Percentiles rank a stretch among this genome's conserved stretches.
Evolutionary conservation across 805 yeast genomes (phyloP).

Genomic region (Metschnikowia shivogae): DNA sequence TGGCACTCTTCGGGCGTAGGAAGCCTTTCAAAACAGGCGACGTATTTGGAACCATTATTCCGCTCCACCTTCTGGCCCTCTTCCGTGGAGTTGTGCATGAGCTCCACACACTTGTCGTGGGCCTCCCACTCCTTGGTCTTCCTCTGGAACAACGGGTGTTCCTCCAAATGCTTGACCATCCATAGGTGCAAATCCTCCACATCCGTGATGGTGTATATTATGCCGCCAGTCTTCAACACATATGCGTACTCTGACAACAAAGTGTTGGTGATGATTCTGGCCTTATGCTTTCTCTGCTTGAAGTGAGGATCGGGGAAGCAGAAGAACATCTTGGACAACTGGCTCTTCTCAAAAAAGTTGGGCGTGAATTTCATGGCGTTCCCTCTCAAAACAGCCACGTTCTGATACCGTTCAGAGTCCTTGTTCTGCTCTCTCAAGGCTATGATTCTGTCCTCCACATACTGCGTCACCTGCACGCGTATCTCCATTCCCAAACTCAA

Average conservation of each 20-base stretch:
- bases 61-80: slow-evolving; percentile 96
- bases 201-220: slow-evolving; percentile 92
- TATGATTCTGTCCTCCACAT: slow-evolving; percentile 90
- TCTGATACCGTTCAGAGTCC: slow-evolving; percentile 53
- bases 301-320: slow-evolving; percentile 99
- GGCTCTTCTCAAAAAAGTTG: slow-evolving; percentile 81
- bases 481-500: slow-evolving; percentile 94
- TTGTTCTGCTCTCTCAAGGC: slow-evolving; percentile 67
- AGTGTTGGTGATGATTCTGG: slow-evolving; percentile 89
- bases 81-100: slow-evolving; percentile 92
- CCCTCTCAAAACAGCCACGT: slow-evolving; percentile 86
- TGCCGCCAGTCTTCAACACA: slow-evolving; percentile 80
- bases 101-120: slow-evolving; percentile 72
- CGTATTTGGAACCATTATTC: slow-evolving; percentile 79
- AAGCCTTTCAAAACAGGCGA: slow-evolving; percentile 81
- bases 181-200: slow-evolving; percentile 89
- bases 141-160: slow-evolving; percentile 87
- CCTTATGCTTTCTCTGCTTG: slow-evolving; percentile 95
- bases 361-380: slow-evolving; percentile 98
- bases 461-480: slow-evolving; percentile 94
- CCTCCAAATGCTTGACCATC: slow-evolving; percentile 92
- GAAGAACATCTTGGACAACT: slow-evolving; percentile 87
- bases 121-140: slow-evolving; percentile 74
- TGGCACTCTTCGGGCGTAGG: slow-evolving; percentile 48
- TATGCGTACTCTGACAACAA: slow-evolving; percentile 89